Base-by-base conservation (phyloP, 1,284 basidiomycete species). In the Sporisorium exsertum region DNA sequence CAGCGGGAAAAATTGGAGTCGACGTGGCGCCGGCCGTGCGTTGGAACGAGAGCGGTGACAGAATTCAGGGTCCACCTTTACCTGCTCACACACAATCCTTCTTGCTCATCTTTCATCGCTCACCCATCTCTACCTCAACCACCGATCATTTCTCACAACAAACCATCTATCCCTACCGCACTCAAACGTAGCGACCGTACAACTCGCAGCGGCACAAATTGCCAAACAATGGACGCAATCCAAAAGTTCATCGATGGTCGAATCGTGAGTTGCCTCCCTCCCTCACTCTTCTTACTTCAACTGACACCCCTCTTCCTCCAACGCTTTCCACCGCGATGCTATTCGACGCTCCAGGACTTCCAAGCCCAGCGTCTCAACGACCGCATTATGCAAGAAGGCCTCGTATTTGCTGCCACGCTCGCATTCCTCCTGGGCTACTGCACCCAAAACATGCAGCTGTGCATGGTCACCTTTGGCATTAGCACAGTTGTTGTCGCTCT, bases 151-250 rank as follows among this genome's bases (percentile, higher is more conserved):
- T n/a, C n/a, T n/a, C n/a, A n/a, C n/a, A n/a, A n/a, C n/a, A n/a
- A n/a, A n/a, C n/a, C n/a, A n/a, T n/a, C n/a, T n/a, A n/a, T n/a
- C n/a, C n/a, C n/a, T n/a, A n/a, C n/a, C n/a, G n/a, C n/a, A n/a
- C n/a, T n/a, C n/a, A n/a, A n/a, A n/a, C n/a, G n/a, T n/a, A n/a
- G n/a, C n/a, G 9, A 49, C 46, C 58, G 15, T 24, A 8, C 27
- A n/a, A 5, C 16, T 16, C n/a, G 6, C 24, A 60, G 43, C n/a
- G n/a, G n/a, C n/a, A n/a, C n/a, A n/a, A n/a, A n/a, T n/a, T n/a
- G n/a, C n/a, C n/a, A n/a, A n/a, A n/a, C n/a, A 15, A 77, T 77
- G 74, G 74, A 72, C 10, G 51, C 69, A 2, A 59, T 77, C 4
- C 69, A 61, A 16, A 58, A 50, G 7, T 54, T 64, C 22, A 29